phyloP scores from a whole-genome alignment of 331 rosid species.

The Phaseolus coccineus region DNA sequence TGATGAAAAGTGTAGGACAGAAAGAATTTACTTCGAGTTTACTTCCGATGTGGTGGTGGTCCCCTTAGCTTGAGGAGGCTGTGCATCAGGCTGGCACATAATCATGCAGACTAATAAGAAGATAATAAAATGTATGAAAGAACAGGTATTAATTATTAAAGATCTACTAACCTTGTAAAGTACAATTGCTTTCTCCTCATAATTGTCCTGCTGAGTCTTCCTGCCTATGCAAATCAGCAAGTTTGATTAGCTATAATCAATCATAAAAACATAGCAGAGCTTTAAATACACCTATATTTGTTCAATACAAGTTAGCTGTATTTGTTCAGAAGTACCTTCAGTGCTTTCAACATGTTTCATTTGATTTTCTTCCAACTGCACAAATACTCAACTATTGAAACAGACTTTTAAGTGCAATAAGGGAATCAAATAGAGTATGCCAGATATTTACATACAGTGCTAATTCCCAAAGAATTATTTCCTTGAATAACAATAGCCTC shows the following conservation, averaged over 20 bases:
- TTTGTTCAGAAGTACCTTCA: constrained; percentile 61
- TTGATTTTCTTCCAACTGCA: constrained; percentile 78
- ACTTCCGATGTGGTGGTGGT: constrained; percentile 61
- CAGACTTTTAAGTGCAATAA: constrained; percentile 30
- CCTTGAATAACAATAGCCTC: constrained; percentile 96
- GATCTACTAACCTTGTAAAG: constrained; percentile 74
- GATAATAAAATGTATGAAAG: constrained; percentile 18
- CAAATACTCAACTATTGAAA: constrained; percentile 48
- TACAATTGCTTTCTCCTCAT: constrained; percentile 92
- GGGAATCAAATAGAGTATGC: constrained; percentile 19
- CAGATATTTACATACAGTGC: constrained; percentile 61
- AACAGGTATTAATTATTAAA: constrained; percentile 23
- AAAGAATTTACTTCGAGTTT: constrained; percentile 78
- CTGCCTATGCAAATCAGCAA: constrained; percentile 56
- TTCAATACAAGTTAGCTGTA: constrained; percentile 34
- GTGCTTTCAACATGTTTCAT: constrained; percentile 63
- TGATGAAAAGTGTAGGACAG: constrained; percentile 12
- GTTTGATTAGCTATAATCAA: constrained; percentile 45
- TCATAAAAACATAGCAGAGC: constrained; percentile 10
- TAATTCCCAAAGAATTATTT: constrained; percentile 65
- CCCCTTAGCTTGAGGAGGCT: constrained; percentile 75
- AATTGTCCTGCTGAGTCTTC: constrained; percentile 63
- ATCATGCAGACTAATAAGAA: constrained; percentile 44
- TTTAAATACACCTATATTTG: constrained; percentile 17
- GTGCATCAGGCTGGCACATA: constrained; percentile 73